Conservation (phyloP, 257 asterid genomes). For the Nicotiana paniculata region DNA sequence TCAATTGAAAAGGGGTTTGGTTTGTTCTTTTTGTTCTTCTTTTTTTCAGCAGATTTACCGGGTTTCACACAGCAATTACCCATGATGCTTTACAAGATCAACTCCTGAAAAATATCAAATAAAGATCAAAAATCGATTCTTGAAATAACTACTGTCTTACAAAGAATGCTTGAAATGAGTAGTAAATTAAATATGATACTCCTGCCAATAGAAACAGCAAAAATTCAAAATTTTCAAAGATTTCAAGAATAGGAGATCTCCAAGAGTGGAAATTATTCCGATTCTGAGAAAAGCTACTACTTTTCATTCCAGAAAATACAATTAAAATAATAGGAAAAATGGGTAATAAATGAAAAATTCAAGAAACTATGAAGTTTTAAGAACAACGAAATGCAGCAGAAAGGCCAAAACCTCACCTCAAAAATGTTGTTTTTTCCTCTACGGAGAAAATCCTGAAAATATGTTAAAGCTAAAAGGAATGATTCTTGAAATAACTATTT, state of each 20-base stretch:
- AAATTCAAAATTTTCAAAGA: background rate
- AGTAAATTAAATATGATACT: background rate
- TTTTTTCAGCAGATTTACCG: conserved; percentile 20
- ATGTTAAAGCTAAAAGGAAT: background rate
- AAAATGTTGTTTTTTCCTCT: background rate
- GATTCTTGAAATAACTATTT: background rate
- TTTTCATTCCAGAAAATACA: background rate
- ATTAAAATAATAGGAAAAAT: background rate
- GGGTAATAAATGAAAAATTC: background rate
- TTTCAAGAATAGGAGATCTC: background rate
- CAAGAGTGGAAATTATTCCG: background rate
- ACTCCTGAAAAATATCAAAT: conserved; percentile 6
- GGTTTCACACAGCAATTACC: conserved; percentile 64
- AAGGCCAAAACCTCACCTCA: background rate
- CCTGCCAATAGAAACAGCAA: background rate
- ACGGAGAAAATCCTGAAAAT: background rate
- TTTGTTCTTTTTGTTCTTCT: conserved; percentile 35
- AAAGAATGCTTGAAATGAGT: background rate
- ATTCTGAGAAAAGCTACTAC: background rate
- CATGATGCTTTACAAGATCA: conserved; percentile 26
- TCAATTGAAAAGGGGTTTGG: conserved; percentile 52
- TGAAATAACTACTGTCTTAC: background rate
- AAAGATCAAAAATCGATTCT: background rate
- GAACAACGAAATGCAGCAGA: background rate
- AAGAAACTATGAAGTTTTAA: background rate